Base-by-base conservation (phyloP, 495 filamentous ascomycete species). In the Cetradonia linearis region DNA sequence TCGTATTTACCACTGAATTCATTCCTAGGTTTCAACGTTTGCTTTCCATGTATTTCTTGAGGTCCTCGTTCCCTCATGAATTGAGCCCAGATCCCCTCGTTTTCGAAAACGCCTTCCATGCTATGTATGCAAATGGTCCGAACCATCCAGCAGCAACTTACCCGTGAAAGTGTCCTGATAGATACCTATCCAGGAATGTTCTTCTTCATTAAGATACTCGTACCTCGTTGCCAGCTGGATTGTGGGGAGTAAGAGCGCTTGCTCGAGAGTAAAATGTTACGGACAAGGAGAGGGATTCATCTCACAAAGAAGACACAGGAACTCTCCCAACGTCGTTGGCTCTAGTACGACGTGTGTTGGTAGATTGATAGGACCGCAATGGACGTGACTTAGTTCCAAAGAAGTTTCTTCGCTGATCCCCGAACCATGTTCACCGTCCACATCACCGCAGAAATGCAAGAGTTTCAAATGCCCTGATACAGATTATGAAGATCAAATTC, bases 191-290 rank as follows among this genome's bases (percentile, higher is more conserved):
- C 50, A 30, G 34, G 47, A 49, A 34, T 8, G 34, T n/a, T 23
- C 14, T 16, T 37, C 48, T 2, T 55, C 59, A 6, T 16, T 20
- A 23, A 8, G 28, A 11, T 28, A 25, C 44, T 61, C 59, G 34
- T 61, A 55, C 59, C 55, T 61, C 7, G 48, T 27, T 30, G 59
- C 59, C 5, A 55, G 25, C 31, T 61, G 59, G 59, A 61, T 55
- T n/a, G 31, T 61, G 10, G 49, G 59, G 0, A 61, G 59, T 4
- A 40, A 30, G n/a, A 61, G 1, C 2, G 48, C 14, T 30, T 61
- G 59, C 10, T 55, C 34, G 2, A 61, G 25, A 4, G 48, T 31
- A 7, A 33, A 61, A 16, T 16, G 14, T 31, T 61, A 37, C 31
- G 18, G 23, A 2, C n/a, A 16, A 13, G 37, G 37, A 10, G 2